These are phyloP conservation scores for Triticum monococcum DNA, from an alignment of 176 grass and related monocot genomes.

Conservation along the genomic window DNA sequence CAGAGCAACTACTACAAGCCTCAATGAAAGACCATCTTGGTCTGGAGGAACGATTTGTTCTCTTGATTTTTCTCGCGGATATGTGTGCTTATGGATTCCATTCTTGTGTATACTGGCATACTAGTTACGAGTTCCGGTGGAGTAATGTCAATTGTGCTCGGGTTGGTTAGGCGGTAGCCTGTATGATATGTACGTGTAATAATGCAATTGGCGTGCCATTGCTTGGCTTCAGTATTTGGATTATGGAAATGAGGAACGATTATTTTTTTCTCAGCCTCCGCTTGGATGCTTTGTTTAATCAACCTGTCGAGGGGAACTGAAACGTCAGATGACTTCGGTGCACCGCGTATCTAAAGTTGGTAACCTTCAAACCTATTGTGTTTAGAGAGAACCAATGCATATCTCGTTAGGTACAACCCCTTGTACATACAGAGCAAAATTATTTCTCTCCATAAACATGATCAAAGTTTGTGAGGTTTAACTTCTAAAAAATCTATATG, in stretches of 20 bases:
- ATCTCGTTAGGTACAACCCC: too few species aligned
- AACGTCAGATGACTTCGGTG: not conserved
- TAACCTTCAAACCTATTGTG: not conserved
- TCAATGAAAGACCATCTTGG: conserved; percentile 36
- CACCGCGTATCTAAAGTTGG: not conserved
- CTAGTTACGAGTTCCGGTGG: not conserved
- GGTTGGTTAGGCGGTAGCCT: conserved; percentile 10
- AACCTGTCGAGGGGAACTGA: not conserved
- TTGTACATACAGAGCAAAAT: too few species aligned
- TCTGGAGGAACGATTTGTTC: not conserved
- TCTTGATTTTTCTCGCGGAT: not conserved
- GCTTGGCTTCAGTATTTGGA: conserved; percentile 7
- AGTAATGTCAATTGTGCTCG: not conserved
- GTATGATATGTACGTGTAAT: conserved; percentile 14
- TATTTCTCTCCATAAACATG: too few species aligned
- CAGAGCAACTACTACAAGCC: conserved; percentile 82
- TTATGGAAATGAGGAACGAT: not conserved
- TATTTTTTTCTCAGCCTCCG: not conserved
- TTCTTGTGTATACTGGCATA: conserved; percentile 13
- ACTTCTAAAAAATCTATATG: too few species aligned
- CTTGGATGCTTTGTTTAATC: not conserved
- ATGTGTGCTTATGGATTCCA: not conserved
- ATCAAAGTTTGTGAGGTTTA: too few species aligned
- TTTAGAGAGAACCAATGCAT: not conserved
- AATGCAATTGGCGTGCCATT: conserved; percentile 13